Base-by-base conservation (phyloP, 176 grass and related monocot genomes). In the Aegilops longissima region DNA sequence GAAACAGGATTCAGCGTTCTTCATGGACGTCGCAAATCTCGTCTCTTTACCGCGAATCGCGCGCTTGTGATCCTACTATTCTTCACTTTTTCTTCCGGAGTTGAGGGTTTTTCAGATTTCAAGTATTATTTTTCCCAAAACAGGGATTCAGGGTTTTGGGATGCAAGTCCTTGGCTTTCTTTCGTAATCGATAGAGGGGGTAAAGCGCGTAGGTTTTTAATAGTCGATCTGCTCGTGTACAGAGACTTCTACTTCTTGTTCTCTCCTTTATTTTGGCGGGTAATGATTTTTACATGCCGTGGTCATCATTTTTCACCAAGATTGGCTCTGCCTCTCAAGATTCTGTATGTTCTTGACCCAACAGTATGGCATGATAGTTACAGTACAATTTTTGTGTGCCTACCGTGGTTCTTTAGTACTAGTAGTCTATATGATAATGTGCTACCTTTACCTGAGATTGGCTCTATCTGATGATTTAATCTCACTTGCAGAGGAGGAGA, bases 141-240 rank as follows among this genome's bases (percentile, higher is more conserved):
- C 33, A 1, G 33, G 33, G 67, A 36, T 18, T 70, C 71, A 47
- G n/a, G 12, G 71, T 47, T 74, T 74, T 24, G n/a, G 12, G n/a
- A 12, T 47, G n/a, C 71, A 74, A 74, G 71, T 74, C 47, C 70
- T 73, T 45, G n/a, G 70, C 70, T 45, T 73, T 73, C 70, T 45
- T 24, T 44, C 36, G 0, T 23, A 73, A 39, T 70, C 34, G 17
- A 12, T 39, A 1, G 35, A 70, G 49, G 51, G 51, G 51, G 20
- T 71, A 23, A 12, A 40, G 9, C 35, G 35, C 18, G 0, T 71
- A 71, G 69, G 4, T 44, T 44, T 14, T 44, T 44, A 42, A 40
- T 49, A 49, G 12, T 72, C 70, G 10, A 24, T 21, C 21, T 42
- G 70, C 0, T 73, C 40, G 11, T 73, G 70, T 12, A 44, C 12